phyloP scores from a whole-genome alignment of 768 basidiomycete species.

The Leucocoprinus leucothites region DNA sequence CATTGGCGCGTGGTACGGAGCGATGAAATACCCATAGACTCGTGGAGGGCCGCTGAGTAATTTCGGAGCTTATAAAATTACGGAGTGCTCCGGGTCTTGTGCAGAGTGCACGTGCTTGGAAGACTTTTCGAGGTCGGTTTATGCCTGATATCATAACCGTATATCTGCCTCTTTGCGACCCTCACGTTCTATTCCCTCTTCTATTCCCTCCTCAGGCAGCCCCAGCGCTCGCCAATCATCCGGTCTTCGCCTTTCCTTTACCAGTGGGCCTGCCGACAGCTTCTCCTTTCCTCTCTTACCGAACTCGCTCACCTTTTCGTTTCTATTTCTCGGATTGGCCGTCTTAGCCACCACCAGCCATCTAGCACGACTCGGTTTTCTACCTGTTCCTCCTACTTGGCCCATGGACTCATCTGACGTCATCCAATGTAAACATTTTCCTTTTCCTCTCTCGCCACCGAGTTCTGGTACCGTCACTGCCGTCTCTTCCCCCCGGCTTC shows the following conservation, averaged over 20 bases:
- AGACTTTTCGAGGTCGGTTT: constrained; percentile 1
- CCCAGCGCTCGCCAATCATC: not conserved
- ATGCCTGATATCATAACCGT: constrained; percentile 10
- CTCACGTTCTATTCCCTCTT: no score
- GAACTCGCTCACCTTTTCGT: not conserved
- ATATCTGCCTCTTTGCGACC: constrained; percentile 5
- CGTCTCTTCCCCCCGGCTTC: constrained; percentile 33
- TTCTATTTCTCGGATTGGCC: not conserved
- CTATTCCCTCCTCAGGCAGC: not conserved
- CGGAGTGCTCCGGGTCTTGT: constrained; percentile 11
- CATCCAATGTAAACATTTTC: constrained; percentile 26
- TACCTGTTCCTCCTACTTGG: not conserved
- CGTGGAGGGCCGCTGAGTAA: not conserved
- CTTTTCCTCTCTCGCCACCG: constrained; percentile 46
- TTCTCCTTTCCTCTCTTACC: not conserved
- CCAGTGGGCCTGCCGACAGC: not conserved
- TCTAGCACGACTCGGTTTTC: not conserved
- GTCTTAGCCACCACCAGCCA: not conserved
- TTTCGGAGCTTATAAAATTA: not conserved
- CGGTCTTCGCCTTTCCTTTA: not conserved
- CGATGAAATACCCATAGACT: no score
- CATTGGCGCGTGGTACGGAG: no score
- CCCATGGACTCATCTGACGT: constrained; percentile 23
- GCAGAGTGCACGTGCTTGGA: constrained; percentile 6
- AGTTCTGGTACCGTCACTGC: constrained; percentile 40